Conservation (phyloP, 495 filamentous ascomycete genomes). For the Xylaria venustula region DNA sequence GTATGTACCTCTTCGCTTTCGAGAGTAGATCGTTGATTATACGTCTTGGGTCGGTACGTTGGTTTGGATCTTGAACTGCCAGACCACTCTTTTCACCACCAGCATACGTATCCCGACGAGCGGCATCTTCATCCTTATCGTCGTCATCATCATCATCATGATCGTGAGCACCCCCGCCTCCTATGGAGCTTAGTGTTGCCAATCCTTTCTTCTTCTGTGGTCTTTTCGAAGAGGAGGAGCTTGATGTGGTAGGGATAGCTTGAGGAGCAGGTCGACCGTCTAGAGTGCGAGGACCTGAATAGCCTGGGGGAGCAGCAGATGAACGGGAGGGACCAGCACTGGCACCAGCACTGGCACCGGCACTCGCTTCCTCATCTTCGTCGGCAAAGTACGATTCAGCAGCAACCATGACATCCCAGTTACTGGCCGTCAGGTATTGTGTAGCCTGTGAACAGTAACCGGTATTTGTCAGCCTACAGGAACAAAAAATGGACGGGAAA, state of each 20-base stretch:
- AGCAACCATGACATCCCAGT: constrained; percentile 70
- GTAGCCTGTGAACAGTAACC: constrained; percentile 58
- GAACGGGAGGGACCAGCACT: not conserved
- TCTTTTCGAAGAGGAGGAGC: constrained; percentile 35
- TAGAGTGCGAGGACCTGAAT: constrained; percentile 55
- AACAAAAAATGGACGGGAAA: too few species aligned
- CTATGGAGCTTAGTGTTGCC: constrained; percentile 57
- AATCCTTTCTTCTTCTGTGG: constrained; percentile 50
- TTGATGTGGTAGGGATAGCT: constrained; percentile 36
- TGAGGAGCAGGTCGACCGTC: constrained; percentile 54
- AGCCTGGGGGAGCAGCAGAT: constrained; percentile 29
- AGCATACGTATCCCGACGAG: constrained; percentile 81
- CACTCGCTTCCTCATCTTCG: constrained; percentile 64
- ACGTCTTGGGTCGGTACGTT: constrained; percentile 59
- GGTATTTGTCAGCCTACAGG: too few species aligned
- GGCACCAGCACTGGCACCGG: constrained; percentile 33
- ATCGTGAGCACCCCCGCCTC: constrained; percentile 37
- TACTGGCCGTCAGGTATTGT: constrained; percentile 62
- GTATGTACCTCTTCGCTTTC: constrained; percentile 77
- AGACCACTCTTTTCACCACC: constrained; percentile 96
- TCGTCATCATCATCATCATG: constrained; percentile 57
- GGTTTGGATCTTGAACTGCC: constrained; percentile 83
- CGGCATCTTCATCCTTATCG: constrained; percentile 53
- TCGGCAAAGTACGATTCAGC: constrained; percentile 68
- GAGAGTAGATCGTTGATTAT: constrained; percentile 77